phyloP scores from a whole-genome alignment of 2,329 filamentous ascomycete genomes.

The Juglanconis oblonga region DNA sequence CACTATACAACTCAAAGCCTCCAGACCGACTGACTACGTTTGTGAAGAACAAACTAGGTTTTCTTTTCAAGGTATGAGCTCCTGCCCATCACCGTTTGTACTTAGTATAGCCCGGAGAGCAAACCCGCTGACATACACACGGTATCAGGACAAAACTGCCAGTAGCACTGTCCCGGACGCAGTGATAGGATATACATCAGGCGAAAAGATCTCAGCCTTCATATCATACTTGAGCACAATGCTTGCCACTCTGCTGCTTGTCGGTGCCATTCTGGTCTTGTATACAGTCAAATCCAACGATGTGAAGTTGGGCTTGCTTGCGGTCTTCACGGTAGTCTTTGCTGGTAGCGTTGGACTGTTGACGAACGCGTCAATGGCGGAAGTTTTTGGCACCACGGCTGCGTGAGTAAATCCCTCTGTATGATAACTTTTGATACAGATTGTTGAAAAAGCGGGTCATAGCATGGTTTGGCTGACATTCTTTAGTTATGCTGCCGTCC shows the following conservation, averaged over 20 bases:
- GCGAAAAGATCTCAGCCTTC: background rate
- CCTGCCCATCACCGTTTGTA: no score
- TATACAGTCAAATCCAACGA: background rate
- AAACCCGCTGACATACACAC: no score
- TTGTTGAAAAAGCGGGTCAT: no score
- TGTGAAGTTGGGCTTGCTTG: background rate
- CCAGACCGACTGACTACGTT: background rate
- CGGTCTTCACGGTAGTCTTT: background rate
- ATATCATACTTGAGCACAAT: slow-evolving; percentile 1
- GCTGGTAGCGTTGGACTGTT: background rate
- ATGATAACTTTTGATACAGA: background rate
- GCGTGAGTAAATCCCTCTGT: background rate
- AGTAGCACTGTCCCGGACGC: no score
- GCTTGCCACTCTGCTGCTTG: background rate
- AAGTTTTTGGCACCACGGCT: slow-evolving; percentile 1
- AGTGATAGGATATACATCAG: background rate
- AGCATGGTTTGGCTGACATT: background rate
- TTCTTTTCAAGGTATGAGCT: background rate
- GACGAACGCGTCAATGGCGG: slow-evolving; percentile 1
- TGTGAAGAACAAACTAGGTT: background rate
- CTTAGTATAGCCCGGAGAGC: no score
- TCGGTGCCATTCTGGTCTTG: background rate
- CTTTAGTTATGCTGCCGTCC: background rate
- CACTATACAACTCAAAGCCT: background rate
- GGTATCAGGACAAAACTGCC: background rate